A percentile compares a stretch with the other conserved stretches of the same genome.
Evolutionary conservation across 2,329 filamentous ascomycete species (phyloP).

Genomic region (Lecanicillium sp.): DNA sequence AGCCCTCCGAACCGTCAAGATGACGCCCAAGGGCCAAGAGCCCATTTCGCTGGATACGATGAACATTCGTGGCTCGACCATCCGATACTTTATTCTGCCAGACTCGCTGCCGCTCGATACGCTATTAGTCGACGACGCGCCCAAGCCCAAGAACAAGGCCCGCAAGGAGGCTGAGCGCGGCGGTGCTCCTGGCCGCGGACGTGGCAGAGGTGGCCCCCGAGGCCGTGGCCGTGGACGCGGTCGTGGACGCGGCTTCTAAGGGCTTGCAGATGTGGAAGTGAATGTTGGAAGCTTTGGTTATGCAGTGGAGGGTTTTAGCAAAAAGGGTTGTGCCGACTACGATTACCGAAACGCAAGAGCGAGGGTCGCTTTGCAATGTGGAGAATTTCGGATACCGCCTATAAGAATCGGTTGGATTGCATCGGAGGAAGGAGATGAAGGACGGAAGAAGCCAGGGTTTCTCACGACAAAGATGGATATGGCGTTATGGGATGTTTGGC

Average conservation of each 20-base stretch:
- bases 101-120: constrained; percentile 94
- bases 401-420: too few species aligned
- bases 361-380: too few species aligned
- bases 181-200: constrained; percentile 43
- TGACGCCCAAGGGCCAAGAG: constrained; percentile 84
- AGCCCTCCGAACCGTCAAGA: constrained; percentile 89
- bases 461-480: constrained; percentile 1
- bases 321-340: too few species aligned
- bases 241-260: constrained; percentile 26
- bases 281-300: not conserved
- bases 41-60: constrained; percentile 87
- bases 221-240: constrained; percentile 42
- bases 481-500: constrained; percentile 9
- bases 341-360: too few species aligned
- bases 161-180: constrained; percentile 75
- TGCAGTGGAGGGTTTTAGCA: too few species aligned
- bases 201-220: constrained; percentile 44
- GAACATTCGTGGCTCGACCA: constrained; percentile 92
- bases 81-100: constrained; percentile 93
- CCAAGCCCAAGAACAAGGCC: constrained; percentile 99
- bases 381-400: too few species aligned
- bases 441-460: too few species aligned
- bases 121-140: constrained; percentile 88
- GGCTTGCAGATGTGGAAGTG: not conserved
- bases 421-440: too few species aligned